phyloP scores from a whole-genome alignment of 805 yeast species.

The Pichia insulana region DNA sequence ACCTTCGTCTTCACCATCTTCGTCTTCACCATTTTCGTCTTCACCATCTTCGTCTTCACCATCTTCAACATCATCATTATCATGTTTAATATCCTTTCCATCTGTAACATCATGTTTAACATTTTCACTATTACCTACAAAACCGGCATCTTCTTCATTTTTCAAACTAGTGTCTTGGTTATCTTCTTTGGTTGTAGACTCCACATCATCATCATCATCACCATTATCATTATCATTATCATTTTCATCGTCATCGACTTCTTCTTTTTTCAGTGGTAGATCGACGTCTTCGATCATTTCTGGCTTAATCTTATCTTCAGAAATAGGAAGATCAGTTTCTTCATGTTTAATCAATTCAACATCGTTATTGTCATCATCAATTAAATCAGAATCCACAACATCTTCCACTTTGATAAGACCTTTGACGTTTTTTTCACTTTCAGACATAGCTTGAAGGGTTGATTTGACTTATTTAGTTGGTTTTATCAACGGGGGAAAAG shows the following conservation, averaged over 20 bases:
- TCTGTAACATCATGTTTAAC: not conserved
- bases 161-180: too few species aligned
- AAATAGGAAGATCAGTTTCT: too few species aligned
- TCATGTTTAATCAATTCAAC: too few species aligned
- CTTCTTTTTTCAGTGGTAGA: too few species aligned
- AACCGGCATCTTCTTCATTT: too few species aligned
- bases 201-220: not conserved
- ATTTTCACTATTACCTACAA: too few species aligned
- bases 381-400: not conserved
- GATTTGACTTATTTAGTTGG: too few species aligned
- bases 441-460: not conserved
- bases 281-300: not conserved
- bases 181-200: too few species aligned
- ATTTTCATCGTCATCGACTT: not conserved
- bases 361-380: not conserved
- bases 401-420: not conserved
- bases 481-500: too few species aligned
- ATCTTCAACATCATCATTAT: not conserved
- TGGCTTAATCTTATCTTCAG: not conserved
- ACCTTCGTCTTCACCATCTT: conserved; percentile 18
- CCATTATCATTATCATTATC: not conserved
- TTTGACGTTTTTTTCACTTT: not conserved
- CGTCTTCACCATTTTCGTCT: conserved; percentile 13
- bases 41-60: not conserved
- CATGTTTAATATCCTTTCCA: too few species aligned